Evolutionary conservation across 495 filamentous ascomycete species (phyloP).

Genomic region (Bryoglossum gracile): DNA sequence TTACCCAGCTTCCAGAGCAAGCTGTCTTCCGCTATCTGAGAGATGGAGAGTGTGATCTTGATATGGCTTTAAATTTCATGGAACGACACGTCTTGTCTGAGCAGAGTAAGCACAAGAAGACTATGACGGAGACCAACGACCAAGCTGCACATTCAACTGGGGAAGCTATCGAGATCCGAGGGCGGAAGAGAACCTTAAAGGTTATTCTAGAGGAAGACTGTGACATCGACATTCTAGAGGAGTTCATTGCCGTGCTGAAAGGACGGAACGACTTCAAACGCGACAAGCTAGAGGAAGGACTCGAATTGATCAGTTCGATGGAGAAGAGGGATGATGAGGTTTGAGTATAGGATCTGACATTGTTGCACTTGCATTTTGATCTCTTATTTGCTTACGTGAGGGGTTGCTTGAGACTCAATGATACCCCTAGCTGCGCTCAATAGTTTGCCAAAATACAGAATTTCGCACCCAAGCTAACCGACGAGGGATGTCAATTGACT

Average conservation of each 20-base stretch:
- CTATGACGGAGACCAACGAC: not conserved
- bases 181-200: slow-evolving; percentile 6
- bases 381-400: too few relatives aligned
- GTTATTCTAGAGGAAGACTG: slow-evolving; percentile 2
- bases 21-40: slow-evolving; percentile 14
- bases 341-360: too few relatives aligned
- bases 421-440: too few relatives aligned
- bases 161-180: not conserved
- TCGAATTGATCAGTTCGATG: too few relatives aligned
- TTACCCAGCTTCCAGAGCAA: slow-evolving; percentile 19
- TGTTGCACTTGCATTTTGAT: too few relatives aligned
- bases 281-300: not conserved
- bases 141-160: not conserved
- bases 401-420: too few relatives aligned
- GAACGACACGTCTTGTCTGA: slow-evolving; percentile 6
- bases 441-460: too few relatives aligned
- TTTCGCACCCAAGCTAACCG: too few relatives aligned
- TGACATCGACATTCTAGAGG: not conserved
- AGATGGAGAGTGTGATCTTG: slow-evolving; percentile 14
- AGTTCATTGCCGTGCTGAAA: not conserved
- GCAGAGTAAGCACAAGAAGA: slow-evolving; percentile 1
- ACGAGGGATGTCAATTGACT: not conserved
- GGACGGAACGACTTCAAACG: not conserved
- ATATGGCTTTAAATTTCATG: slow-evolving; percentile 13
- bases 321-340: too few relatives aligned